Evolutionary conservation across 2,329 filamentous ascomycete species (phyloP).

Genomic region (Xylaria polymorpha): DNA sequence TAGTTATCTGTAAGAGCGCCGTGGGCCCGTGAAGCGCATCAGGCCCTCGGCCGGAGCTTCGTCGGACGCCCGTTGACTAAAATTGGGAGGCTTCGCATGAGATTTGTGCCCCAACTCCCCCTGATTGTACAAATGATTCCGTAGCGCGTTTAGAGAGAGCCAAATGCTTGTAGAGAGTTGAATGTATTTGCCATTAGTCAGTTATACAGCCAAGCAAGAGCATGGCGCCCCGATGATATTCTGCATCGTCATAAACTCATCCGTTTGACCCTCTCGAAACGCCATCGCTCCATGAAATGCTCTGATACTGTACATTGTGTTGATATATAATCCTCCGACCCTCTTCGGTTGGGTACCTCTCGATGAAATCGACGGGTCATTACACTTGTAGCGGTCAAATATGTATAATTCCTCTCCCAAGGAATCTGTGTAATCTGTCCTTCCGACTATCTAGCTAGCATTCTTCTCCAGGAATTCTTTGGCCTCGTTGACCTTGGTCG

Average conservation of each 20-base stretch:
- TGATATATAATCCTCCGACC: constrained; percentile 18
- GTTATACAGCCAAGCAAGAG: constrained; percentile 36
- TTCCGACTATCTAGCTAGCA: constrained; percentile 38
- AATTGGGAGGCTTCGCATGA: neutral
- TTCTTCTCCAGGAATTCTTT: constrained; percentile 94
- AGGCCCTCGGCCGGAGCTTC: neutral
- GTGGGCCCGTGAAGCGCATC: neutral
- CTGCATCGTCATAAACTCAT: constrained; percentile 33
- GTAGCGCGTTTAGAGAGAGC: neutral
- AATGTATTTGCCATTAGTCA: constrained; percentile 34
- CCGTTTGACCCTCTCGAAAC: constrained; percentile 42
- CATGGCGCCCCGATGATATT: constrained; percentile 20
- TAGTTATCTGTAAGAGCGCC: neutral
- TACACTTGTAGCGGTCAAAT: constrained; percentile 1
- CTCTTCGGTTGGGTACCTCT: neutral
- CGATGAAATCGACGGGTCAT: neutral
- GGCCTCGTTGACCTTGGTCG: constrained; percentile 98
- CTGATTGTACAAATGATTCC: neutral
- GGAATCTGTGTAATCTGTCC: neutral
- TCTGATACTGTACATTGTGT: constrained; percentile 42
- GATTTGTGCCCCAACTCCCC: neutral
- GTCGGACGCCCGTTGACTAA: neutral
- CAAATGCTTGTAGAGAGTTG: constrained; percentile 27
- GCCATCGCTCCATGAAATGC: constrained; percentile 48
- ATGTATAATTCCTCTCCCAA: neutral